Conservation (phyloP, 306 rosid genomes). For the Fragaria nilgerrensis region DNA sequence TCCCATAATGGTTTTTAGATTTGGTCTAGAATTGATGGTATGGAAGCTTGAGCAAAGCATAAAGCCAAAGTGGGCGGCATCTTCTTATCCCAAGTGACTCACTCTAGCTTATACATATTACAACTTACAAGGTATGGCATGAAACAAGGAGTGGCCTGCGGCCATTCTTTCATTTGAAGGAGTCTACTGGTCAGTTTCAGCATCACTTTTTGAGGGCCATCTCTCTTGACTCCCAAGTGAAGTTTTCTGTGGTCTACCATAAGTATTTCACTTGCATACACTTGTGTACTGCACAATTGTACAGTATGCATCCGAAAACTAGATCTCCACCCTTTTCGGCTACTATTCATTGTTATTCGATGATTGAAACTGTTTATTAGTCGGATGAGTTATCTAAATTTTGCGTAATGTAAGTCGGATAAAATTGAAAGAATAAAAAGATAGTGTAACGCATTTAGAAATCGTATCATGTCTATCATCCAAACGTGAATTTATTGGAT, state of each 20-base stretch:
- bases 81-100: constrained; percentile 34
- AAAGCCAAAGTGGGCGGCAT: constrained; percentile 46
- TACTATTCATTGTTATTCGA: background rate
- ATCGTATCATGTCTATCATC: background rate
- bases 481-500: background rate
- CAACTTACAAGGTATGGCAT: constrained; percentile 28
- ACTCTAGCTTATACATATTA: constrained; percentile 15
- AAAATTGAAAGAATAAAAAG: background rate
- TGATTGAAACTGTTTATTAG: background rate
- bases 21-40: constrained; percentile 32
- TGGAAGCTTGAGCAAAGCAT: constrained; percentile 29
- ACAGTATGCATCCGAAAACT: background rate
- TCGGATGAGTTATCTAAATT: background rate
- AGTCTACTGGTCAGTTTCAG: constrained; percentile 36
- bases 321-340: background rate
- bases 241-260: constrained; percentile 31
- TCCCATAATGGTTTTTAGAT: constrained; percentile 34
- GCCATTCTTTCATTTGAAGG: constrained; percentile 30
- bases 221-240: constrained; percentile 61
- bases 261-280: background rate
- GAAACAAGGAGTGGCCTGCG: constrained; percentile 33
- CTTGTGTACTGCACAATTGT: background rate
- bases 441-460: background rate
- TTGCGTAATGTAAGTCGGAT: background rate
- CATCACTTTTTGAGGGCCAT: constrained; percentile 35